These are phyloP conservation scores for Leishmania braziliensis DNA, from an alignment of 208 protist genomes.

Conservation along the genomic window DNA sequence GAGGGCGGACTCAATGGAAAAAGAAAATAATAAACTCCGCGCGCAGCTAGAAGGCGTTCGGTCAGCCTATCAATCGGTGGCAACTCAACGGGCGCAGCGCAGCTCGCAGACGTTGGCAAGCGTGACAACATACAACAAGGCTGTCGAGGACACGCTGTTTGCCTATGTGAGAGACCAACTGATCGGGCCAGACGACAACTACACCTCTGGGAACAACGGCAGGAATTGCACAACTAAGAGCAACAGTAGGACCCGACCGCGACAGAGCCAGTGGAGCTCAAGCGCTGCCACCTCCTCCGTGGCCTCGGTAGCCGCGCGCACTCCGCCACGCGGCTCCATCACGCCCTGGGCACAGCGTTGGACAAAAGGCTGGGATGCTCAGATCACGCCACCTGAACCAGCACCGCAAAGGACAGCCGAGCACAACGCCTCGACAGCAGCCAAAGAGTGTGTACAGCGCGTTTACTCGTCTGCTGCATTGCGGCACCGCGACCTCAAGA, in stretches of 20 bases:
- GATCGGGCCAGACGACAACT: background rate
- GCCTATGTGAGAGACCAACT: slow-evolving; percentile 18
- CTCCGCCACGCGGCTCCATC: background rate
- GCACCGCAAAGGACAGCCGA: background rate
- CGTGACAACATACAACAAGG: background rate
- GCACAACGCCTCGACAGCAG: background rate
- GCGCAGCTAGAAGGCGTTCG: slow-evolving; percentile 18
- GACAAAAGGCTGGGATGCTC: background rate
- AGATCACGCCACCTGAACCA: background rate
- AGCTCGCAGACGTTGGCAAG: background rate
- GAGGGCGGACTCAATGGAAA: slow-evolving; percentile 17
- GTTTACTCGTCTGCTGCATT: background rate
- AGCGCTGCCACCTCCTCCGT: background rate
- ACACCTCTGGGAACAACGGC: background rate
- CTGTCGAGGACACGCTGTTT: background rate
- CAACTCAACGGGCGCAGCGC: background rate
- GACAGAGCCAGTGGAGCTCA: slow-evolving; percentile 1
- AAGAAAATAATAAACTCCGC: slow-evolving; percentile 26
- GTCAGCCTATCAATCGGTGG: slow-evolving; percentile 11
- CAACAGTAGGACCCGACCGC: background rate
- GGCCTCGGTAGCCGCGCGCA: background rate
- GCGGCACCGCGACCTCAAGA: background rate
- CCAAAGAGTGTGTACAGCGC: background rate
- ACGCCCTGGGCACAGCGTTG: slow-evolving; percentile 8
- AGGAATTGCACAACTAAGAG: background rate